Base-by-base conservation (phyloP, 2,329 filamentous ascomycete genomes). In the Alternaria ventricosa region DNA sequence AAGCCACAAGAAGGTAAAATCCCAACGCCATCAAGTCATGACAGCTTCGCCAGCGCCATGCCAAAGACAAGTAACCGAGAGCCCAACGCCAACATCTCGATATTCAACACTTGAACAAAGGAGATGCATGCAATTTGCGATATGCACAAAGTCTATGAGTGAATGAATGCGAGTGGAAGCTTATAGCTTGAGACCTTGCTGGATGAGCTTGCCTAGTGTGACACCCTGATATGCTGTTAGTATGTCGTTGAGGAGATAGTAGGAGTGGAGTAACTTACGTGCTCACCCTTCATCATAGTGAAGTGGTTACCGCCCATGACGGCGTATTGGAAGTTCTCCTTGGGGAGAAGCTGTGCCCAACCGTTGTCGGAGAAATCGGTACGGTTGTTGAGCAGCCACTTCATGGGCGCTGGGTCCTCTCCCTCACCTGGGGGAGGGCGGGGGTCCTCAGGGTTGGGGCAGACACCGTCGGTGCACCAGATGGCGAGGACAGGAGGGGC, bases 271-370 rank as follows among this genome's bases (percentile, higher is more conserved):
- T 33, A 3, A 78, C 81, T 82, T 79, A 84, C 84, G 66, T 81
- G 75, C 55, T 81, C 80, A 65, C 88, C 88, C 77, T 90, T 88
- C 89, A 93, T 92, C 90, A 92, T 92, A 20, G 86, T 88, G 80
- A 93, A 92, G 80, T 92, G 90, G 73, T 92, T 91, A 3, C 89
- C 90, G 15, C 87, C 87, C 88, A 92, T 90, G 72, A 90, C 88
- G 58, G 85, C 85, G 67, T 86, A 89, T 53, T 83, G 83, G 81
- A 92, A 89, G 79, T 88, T 90, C 57, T 85, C 80, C 54, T 82
- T 74, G 56, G 88, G 87, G 43, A 92, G 80, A 45, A 89, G 88
- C 77, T 90, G 87, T 27, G 88, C 89, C 89, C 89, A 92, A 20
- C 88, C 85, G 75, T 92, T 92, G 61, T 88, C 85, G 3, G 86